phyloP scores from a whole-genome alignment of 2,329 filamentous ascomycete genomes.

The Scolecobasidium constrictum region DNA sequence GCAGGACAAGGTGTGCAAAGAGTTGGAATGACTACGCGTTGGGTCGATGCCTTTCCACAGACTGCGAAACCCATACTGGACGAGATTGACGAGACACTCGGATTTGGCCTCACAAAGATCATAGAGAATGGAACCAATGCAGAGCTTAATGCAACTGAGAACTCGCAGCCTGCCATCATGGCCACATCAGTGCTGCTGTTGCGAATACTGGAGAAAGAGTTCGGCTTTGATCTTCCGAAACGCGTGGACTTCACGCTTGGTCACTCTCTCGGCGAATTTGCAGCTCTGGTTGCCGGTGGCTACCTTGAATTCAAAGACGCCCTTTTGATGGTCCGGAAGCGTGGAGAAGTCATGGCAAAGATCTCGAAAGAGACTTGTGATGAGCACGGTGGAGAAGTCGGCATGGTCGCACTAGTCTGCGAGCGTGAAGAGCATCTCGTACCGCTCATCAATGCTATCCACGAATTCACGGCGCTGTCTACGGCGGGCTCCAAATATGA shows the following conservation, averaged over 20 bases:
- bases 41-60: slow-evolving; percentile 74
- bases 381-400: slow-evolving; percentile 68
- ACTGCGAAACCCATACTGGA: slow-evolving; percentile 69
- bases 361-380: slow-evolving; percentile 58
- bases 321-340: slow-evolving; percentile 61
- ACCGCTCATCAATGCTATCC: slow-evolving; percentile 59
- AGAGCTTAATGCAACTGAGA: slow-evolving; percentile 67
- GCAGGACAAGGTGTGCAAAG: slow-evolving; percentile 80
- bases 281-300: slow-evolving; percentile 75
- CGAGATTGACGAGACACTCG: slow-evolving; percentile 70
- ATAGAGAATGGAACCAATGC: slow-evolving; percentile 73
- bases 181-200: slow-evolving; percentile 84
- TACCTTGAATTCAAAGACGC: slow-evolving; percentile 71
- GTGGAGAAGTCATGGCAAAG: slow-evolving; percentile 74
- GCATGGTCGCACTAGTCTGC: slow-evolving; percentile 89
- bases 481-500: slow-evolving; percentile 57
- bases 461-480: slow-evolving; percentile 65
- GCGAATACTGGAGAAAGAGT: slow-evolving; percentile 75
- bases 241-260: slow-evolving; percentile 75
- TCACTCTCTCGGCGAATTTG: slow-evolving; percentile 88
- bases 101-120: slow-evolving; percentile 62
- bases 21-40: slow-evolving; percentile 76
- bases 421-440: slow-evolving; percentile 63
- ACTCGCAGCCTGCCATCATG: slow-evolving; percentile 94
- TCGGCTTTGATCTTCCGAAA: slow-evolving; percentile 60